Base-by-base conservation (phyloP, 2,329 filamentous ascomycete species). In the Aspergillus brasiliensis region DNA sequence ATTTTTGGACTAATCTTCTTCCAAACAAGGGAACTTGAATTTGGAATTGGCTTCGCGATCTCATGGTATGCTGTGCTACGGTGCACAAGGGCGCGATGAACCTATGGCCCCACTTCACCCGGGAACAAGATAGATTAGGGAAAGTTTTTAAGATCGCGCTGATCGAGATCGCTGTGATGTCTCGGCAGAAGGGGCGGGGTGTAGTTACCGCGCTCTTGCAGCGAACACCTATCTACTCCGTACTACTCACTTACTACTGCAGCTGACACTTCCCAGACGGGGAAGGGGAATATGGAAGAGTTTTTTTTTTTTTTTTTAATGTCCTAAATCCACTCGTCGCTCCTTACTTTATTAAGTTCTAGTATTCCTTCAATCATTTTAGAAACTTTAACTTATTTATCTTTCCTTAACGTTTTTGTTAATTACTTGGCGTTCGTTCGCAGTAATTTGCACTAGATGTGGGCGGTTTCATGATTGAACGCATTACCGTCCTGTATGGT, bases 141-240 rank as follows among this genome's bases (percentile, higher is more conserved):
- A 15, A 37, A 37, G 46, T 47, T 56, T 34, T 49, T 11, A 28
- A 56, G 53, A 56, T 56, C 53, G 53, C 53, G 53, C 53, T 37
- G 19, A 56, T 56, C 53, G 21, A 56, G 53, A 56, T 56, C 53
- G 53, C 23, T 56, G 25, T 10, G 19, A 44, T 44, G 19, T 44
- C 46, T 49, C 46, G n/a, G 46, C 25, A 48, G 23, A 48, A 48
- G 46, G 25, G 46, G 23, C 46, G 46, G 25, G 46, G 44, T 21
- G 44, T 47, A 6, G 23, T 23, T 25, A 48, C 44, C 23, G 40
- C 40, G 17, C 19, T 10, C 40, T 21, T 44, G 40, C 40, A 44
- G 38, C 19, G 17, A 42, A 42, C 7, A 34, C 31, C 31, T 34
- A 34, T 34, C 25, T 25, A 1, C 17, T n/a, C 38, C 13, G 38